Conservation (phyloP, 352 stramenopile genomes). For the Phytopythium aichiense region DNA sequence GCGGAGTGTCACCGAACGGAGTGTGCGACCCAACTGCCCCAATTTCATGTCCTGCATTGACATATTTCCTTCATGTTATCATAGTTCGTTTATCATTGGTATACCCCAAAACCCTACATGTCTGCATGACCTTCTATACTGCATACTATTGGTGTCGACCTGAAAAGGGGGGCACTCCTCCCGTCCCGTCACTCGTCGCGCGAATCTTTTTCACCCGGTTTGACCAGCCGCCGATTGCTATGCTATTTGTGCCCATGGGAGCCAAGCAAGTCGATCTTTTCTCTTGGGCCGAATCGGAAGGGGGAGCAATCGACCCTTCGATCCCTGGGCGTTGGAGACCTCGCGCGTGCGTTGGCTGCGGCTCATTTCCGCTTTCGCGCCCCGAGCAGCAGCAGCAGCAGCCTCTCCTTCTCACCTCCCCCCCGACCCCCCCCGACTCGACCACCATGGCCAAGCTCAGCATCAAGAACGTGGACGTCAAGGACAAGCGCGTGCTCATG, state of each 20-base stretch:
- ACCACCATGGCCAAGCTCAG: slow-evolving; percentile 75
- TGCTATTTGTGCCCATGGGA: background rate
- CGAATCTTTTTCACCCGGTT: background rate
- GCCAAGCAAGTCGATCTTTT: background rate
- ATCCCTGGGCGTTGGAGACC: too few relatives aligned
- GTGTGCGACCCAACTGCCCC: background rate
- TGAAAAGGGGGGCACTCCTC: background rate
- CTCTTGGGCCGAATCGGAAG: background rate
- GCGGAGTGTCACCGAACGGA: slow-evolving; percentile 2
- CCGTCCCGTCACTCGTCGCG: background rate
- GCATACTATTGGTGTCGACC: too few relatives aligned
- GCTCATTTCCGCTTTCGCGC: slow-evolving; percentile 3
- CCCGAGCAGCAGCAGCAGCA: slow-evolving; percentile 6
- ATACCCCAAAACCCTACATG: too few relatives aligned
- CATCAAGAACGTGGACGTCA: slow-evolving; percentile 93
- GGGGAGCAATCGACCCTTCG: background rate
- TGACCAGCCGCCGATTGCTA: background rate
- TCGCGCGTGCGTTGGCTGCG: background rate
- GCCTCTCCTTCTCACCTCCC: slow-evolving; percentile 2
- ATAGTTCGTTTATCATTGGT: too few relatives aligned
- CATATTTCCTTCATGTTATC: too few relatives aligned
- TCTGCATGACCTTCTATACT: too few relatives aligned
- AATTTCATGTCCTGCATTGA: too few relatives aligned
- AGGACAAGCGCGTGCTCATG: slow-evolving; percentile 98
- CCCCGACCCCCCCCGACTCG: slow-evolving; percentile 1